These are phyloP conservation scores for Leishmania braziliensis DNA, from an alignment of 208 protist species.

Conservation along the genomic window DNA sequence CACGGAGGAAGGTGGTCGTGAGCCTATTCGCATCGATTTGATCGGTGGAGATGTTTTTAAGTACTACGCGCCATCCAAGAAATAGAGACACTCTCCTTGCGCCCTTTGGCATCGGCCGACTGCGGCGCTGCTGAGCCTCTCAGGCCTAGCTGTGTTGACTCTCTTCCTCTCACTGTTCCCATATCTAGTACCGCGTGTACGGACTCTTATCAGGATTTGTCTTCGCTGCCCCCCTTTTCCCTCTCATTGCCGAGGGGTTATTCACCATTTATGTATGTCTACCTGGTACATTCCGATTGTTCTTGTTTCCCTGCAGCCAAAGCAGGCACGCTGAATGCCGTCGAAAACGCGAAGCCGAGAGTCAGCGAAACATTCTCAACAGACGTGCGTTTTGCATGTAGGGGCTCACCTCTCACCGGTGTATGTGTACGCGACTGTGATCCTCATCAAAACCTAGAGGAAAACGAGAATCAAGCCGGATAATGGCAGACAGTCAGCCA, in stretches of 20 bases:
- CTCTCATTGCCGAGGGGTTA: background rate
- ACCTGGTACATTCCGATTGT: too few species aligned
- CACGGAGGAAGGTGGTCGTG: conserved; percentile 58
- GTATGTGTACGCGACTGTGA: background rate
- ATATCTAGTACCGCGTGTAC: background rate
- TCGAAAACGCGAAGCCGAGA: background rate
- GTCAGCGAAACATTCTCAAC: background rate
- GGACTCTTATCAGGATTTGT: background rate
- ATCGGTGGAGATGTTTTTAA: conserved; percentile 51
- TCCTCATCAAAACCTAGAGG: background rate
- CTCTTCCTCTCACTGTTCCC: background rate
- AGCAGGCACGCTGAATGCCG: background rate
- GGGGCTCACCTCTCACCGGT: background rate
- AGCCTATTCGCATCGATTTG: conserved; percentile 62
- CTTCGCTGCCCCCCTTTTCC: background rate
- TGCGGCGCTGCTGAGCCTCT: background rate
- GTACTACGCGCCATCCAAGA: conserved; percentile 43
- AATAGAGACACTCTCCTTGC: conserved; percentile 10
- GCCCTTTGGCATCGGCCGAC: background rate
- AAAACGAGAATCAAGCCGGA: background rate
- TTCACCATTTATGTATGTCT: background rate
- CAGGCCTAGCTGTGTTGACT: background rate
- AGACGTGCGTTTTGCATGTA: background rate
- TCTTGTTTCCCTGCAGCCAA: background rate
- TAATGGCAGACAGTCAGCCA: background rate